Conservation (phyloP, 2,329 filamentous ascomycete species). For the Arthrinium puccinioides region DNA sequence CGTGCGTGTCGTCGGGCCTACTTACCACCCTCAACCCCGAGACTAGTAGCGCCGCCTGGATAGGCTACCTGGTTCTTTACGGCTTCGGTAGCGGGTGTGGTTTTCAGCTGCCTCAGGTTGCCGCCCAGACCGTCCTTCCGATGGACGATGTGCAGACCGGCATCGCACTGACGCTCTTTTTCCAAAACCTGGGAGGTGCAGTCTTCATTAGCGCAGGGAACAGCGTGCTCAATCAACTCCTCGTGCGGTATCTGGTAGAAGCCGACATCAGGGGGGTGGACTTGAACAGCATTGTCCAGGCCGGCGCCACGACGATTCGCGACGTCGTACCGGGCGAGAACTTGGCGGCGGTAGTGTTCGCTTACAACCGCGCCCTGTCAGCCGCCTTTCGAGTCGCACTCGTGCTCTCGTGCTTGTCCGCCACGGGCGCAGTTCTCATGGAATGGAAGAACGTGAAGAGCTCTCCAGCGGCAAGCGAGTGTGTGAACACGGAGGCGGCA, state of each 20-base stretch:
- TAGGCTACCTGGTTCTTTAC: slow-evolving; percentile 48
- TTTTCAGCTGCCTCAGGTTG: slow-evolving; percentile 35
- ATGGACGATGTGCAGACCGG: slow-evolving; percentile 39
- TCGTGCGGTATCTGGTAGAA: background rate
- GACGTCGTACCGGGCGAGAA: background rate
- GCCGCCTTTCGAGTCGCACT: background rate
- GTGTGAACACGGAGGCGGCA: too few relatives aligned
- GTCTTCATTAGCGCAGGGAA: slow-evolving; percentile 39
- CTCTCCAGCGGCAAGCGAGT: too few relatives aligned
- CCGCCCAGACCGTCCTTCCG: slow-evolving; percentile 42
- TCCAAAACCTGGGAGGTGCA: slow-evolving; percentile 57
- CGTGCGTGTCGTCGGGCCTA: slow-evolving; percentile 43
- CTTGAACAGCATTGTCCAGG: background rate
- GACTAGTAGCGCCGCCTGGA: slow-evolving; percentile 36
- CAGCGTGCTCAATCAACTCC: background rate
- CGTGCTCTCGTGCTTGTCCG: background rate
- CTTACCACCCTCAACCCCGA: slow-evolving; percentile 34
- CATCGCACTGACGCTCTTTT: slow-evolving; percentile 46
- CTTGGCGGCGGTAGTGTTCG: background rate
- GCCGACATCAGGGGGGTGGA: background rate
- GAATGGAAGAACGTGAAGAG: too few relatives aligned
- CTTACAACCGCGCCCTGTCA: background rate
- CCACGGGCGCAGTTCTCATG: too few relatives aligned
- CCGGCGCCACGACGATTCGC: background rate
- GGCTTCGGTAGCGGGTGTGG: slow-evolving; percentile 42